Percentiles rank a stretch among this genome's conserved stretches.
phyloP scores from a whole-genome alignment of 169 alveolate genomes.

The Theileria equi region DNA sequence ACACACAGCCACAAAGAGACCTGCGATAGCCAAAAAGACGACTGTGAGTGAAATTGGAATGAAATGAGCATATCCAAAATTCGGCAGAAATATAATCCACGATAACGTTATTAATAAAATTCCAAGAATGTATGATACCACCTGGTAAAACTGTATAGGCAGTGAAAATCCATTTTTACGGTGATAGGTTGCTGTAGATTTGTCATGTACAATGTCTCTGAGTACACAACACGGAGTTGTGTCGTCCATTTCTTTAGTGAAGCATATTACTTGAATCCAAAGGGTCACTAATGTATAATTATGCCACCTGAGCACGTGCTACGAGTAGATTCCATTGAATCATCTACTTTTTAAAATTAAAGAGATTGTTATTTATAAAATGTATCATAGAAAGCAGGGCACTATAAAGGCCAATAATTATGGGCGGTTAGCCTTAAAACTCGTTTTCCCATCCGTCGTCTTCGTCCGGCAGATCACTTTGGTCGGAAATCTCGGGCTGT shows the following conservation, averaged over 20 bases:
- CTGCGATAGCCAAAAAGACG: conserved; percentile 23
- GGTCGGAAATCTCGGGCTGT: conserved; percentile 12
- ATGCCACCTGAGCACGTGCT: not conserved
- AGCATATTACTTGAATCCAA: not conserved
- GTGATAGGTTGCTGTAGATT: conserved; percentile 13
- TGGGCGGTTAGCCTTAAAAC: conserved; percentile 23
- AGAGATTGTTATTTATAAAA: not conserved
- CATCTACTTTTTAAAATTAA: conserved; percentile 4
- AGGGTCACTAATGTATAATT: conserved; percentile 1
- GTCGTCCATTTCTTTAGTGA: not conserved
- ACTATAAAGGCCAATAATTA: not conserved
- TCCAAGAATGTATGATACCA: conserved; percentile 49
- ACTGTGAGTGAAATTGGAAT: conserved; percentile 22
- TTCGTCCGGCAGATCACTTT: conserved; percentile 17
- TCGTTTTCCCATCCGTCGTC: conserved; percentile 66
- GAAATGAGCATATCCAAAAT: conserved; percentile 21
- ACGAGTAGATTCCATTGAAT: not conserved
- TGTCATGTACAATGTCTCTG: conserved; percentile 50
- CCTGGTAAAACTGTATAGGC: conserved; percentile 71
- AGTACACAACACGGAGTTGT: conserved; percentile 1
- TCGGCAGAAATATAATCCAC: conserved; percentile 51
- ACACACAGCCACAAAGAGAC: conserved; percentile 63
- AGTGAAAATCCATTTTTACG: conserved; percentile 71
- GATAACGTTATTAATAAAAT: conserved; percentile 27
- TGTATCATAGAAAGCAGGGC: not conserved